Conservation (phyloP, 805 yeast genomes). For the Yarrowia divulgata region DNA sequence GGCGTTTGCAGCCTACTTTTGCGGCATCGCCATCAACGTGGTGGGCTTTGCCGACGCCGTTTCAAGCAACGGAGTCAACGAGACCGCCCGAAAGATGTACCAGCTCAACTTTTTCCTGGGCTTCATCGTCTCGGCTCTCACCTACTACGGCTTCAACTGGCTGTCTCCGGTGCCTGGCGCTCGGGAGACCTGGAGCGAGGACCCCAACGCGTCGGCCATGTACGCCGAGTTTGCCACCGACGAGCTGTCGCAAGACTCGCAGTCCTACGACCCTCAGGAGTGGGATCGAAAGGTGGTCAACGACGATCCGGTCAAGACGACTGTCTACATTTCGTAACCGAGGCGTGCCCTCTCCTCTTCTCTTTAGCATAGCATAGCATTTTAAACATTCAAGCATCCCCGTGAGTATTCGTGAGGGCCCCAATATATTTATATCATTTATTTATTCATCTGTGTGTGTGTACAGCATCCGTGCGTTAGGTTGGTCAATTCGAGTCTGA, state of each 20-base stretch:
- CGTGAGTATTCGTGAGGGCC: neutral
- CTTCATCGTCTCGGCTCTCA: slow-evolving; percentile 62
- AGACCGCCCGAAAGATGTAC: slow-evolving; percentile 78
- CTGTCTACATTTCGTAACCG: neutral
- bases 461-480: slow-evolving; percentile 3
- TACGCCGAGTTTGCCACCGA: slow-evolving; percentile 22
- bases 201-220: slow-evolving; percentile 32
- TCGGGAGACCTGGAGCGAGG: slow-evolving; percentile 12
- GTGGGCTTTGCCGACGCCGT: slow-evolving; percentile 86
- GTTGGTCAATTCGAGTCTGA: neutral
- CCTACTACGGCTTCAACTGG: slow-evolving; percentile 60
- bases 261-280: slow-evolving; percentile 2
- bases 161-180: slow-evolving; percentile 42
- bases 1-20: slow-evolving; percentile 78
- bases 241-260: slow-evolving; percentile 25
- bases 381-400: neutral
- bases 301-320: neutral
- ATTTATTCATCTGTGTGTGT: neutral
- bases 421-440: neutral
- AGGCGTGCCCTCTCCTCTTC: too few species aligned
- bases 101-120: slow-evolving; percentile 80
- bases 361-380: slow-evolving; percentile 12
- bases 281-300: slow-evolving; percentile 1
- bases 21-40: slow-evolving; percentile 83
- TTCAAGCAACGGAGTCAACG: slow-evolving; percentile 70